Evolutionary conservation across 2,329 filamentous ascomycete genomes (phyloP).

Genomic region (Aspergillus flavus): DNA sequence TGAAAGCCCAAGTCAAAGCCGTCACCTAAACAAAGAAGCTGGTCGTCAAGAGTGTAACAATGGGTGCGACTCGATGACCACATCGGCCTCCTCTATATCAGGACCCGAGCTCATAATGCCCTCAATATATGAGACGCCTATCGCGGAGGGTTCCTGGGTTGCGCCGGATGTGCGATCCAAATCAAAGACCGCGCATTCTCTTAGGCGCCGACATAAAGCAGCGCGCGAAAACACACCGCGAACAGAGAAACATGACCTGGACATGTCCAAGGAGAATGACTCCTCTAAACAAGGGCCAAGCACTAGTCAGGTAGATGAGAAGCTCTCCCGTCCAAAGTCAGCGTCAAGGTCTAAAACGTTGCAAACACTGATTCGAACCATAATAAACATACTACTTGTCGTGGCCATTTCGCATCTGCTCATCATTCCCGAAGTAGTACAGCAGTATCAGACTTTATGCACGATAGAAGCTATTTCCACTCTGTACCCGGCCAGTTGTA

Average conservation of each 20-base stretch:
- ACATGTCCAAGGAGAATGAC: not conserved
- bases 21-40: conserved; percentile 15
- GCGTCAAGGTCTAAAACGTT: not conserved
- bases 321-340: not conserved
- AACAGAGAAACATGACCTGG: not conserved
- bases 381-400: conserved; percentile 31
- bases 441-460: conserved; percentile 35
- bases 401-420: conserved; percentile 37
- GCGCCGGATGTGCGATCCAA: conserved; percentile 28
- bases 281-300: not conserved
- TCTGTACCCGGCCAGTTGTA: conserved; percentile 34
- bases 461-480: conserved; percentile 24
- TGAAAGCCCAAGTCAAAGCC: conserved; percentile 3
- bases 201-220: conserved; percentile 29
- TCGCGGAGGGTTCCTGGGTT: conserved; percentile 38
- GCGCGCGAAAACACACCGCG: conserved; percentile 2
- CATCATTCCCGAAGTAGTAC: conserved; percentile 38
- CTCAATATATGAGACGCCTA: conserved; percentile 39
- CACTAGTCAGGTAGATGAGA: not conserved
- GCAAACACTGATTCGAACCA: conserved; percentile 17
- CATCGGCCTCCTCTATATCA: conserved; percentile 31
- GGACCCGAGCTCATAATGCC: conserved; percentile 46
- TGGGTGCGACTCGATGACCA: conserved; percentile 26
- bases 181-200: conserved; percentile 5
- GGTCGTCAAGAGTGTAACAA: conserved; percentile 14